phyloP scores from a whole-genome alignment of 2,329 filamentous ascomycete species.

The Apiospora kogelbergensis region DNA sequence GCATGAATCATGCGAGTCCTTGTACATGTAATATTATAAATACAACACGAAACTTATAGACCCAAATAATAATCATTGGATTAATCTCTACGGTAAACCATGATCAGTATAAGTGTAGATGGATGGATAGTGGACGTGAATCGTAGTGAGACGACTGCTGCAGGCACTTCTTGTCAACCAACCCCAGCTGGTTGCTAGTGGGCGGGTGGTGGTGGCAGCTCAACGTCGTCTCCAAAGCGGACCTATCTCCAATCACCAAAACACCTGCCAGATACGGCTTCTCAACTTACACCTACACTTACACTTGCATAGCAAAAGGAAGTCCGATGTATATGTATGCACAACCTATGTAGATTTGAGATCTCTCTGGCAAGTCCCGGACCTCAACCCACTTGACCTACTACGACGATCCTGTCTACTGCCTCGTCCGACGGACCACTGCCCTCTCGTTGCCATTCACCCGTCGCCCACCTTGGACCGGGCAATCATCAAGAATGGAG shows the following conservation, averaged over 20 bases:
- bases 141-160: background rate
- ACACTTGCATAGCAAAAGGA: slow-evolving; percentile 8
- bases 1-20: background rate
- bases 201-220: background rate
- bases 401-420: background rate
- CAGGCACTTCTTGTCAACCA: background rate
- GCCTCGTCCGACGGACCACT: background rate
- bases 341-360: no score
- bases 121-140: background rate
- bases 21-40: background rate
- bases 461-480: background rate
- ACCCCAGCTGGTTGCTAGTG: background rate
- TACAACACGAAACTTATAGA: background rate
- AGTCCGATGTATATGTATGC: no score
- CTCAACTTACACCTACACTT: slow-evolving; percentile 19
- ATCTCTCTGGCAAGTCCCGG: background rate
- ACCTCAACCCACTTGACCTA: background rate
- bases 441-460: background rate
- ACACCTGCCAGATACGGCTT: background rate
- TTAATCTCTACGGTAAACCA: no score
- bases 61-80: background rate
- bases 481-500: slow-evolving; percentile 18
- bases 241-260: background rate
- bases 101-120: background rate
- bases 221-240: background rate